phyloP scores from a whole-genome alignment of 371 early-diverging fungal species.

The Mitosporidium daphniae region DNA sequence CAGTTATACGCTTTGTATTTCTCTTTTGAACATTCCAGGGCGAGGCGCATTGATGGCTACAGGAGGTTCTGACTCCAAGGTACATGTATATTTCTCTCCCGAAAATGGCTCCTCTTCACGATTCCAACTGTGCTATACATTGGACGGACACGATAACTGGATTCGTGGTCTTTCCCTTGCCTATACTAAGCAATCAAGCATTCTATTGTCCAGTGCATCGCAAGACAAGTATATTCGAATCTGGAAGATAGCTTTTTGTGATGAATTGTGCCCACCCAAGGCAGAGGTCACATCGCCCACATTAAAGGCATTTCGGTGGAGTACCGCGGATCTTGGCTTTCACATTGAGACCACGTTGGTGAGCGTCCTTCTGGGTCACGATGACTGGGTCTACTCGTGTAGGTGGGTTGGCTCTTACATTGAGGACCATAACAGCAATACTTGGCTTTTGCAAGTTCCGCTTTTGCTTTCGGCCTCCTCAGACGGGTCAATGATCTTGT shows the following conservation, averaged over 20 bases:
- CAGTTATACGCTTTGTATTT: too few relatives aligned
- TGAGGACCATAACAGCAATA: neutral
- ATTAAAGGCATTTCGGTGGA: too few relatives aligned
- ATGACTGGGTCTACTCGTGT: slow-evolving; percentile 68
- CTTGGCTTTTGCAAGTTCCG: neutral
- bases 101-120: slow-evolving; percentile 3
- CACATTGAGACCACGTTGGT: too few relatives aligned
- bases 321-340: too few relatives aligned
- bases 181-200: slow-evolving; percentile 11
- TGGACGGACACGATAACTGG: slow-evolving; percentile 72
- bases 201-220: slow-evolving; percentile 44
- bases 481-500: slow-evolving; percentile 59
- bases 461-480: slow-evolving; percentile 41
- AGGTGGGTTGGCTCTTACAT: slow-evolving; percentile 20
- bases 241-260: slow-evolving; percentile 24
- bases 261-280: too few relatives aligned
- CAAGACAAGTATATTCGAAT: slow-evolving; percentile 63
- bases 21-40: too few relatives aligned
- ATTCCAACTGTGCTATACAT: slow-evolving; percentile 5
- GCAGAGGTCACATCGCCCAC: too few relatives aligned
- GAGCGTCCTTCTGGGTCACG: slow-evolving; percentile 56
- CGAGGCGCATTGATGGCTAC: slow-evolving; percentile 27
- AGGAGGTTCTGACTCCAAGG: slow-evolving; percentile 27
- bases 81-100: slow-evolving; percentile 14
- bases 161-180: slow-evolving; percentile 34